Evolutionary conservation across 495 filamentous ascomycete genomes (phyloP).

Genomic region (Apiosordaria backusii): DNA sequence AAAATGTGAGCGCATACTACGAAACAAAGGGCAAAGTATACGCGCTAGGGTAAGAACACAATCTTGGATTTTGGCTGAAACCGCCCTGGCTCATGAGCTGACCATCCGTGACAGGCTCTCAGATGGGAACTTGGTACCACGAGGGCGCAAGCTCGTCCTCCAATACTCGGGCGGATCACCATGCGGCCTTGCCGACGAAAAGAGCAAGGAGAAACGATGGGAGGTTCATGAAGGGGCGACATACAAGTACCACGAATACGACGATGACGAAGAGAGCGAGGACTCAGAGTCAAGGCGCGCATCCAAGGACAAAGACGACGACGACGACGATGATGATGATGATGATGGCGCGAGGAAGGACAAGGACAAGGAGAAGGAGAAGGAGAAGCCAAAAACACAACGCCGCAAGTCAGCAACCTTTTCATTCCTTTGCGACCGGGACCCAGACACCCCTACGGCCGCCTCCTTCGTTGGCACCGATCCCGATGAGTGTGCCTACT

Average conservation of each 20-base stretch:
- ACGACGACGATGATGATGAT: constrained; percentile 37
- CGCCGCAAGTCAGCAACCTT: constrained; percentile 83
- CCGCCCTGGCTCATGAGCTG: constrained; percentile 16
- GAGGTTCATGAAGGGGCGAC: constrained; percentile 34
- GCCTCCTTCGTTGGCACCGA: constrained; percentile 80
- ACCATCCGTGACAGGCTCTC: constrained; percentile 51
- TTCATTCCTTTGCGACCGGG: constrained; percentile 88
- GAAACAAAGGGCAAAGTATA: constrained; percentile 66
- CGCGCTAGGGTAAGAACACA: constrained; percentile 69
- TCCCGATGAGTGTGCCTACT: constrained; percentile 88
- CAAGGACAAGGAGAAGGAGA: constrained; percentile 40
- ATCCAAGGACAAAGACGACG: constrained; percentile 31
- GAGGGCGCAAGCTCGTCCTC: constrained; percentile 85
- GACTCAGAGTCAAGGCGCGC: neutral
- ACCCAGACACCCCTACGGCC: constrained; percentile 55
- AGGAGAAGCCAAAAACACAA: constrained; percentile 40
- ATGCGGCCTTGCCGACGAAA: constrained; percentile 47
- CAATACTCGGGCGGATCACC: constrained; percentile 90
- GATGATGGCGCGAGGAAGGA: constrained; percentile 34
- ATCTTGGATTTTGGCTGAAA: neutral
- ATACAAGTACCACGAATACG: constrained; percentile 38
- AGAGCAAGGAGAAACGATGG: constrained; percentile 24
- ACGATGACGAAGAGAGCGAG: constrained; percentile 24
- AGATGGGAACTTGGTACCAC: constrained; percentile 65
- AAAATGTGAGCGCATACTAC: constrained; percentile 92